Percentiles rank a stretch among this genome's conserved stretches.
Evolutionary conservation across 1,284 basidiomycete species (phyloP).

Genomic region (Peniophora sp.): DNA sequence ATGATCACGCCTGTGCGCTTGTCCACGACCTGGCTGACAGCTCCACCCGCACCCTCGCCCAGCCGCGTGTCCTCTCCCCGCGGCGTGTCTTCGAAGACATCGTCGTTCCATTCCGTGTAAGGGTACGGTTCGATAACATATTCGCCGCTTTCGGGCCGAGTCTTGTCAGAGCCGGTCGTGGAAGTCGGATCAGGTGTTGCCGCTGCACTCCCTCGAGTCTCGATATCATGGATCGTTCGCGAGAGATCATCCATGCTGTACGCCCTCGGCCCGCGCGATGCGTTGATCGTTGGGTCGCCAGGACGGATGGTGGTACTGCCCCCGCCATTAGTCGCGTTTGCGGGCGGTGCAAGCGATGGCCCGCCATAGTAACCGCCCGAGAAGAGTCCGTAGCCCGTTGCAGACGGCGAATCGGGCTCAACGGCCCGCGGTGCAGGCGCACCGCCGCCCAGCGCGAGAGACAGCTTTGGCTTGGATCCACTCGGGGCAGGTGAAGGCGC

Average conservation of each 20-base stretch:
- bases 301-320: slow-evolving; percentile 48
- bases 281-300: slow-evolving; percentile 11
- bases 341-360: slow-evolving; percentile 23
- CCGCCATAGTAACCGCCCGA: slow-evolving; percentile 25
- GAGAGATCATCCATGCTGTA: slow-evolving; percentile 25
- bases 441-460: slow-evolving; percentile 5
- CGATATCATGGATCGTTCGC: slow-evolving; percentile 26
- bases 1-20: slow-evolving; percentile 71
- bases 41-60: slow-evolving; percentile 94
- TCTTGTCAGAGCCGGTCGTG: not conserved
- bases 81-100: slow-evolving; percentile 46
- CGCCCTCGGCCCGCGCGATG: slow-evolving; percentile 10
- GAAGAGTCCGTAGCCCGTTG: slow-evolving; percentile 13
- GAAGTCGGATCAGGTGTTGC: slow-evolving; percentile 7
- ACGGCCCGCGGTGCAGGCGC: not conserved
- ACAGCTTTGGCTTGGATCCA: slow-evolving; percentile 24
- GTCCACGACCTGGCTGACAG: slow-evolving; percentile 87
- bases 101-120: slow-evolving; percentile 50
- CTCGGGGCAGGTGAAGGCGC: slow-evolving; percentile 4
- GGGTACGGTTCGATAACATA: slow-evolving; percentile 11
- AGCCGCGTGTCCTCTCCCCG: slow-evolving; percentile 52
- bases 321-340: slow-evolving; percentile 26
- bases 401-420: slow-evolving; percentile 4
- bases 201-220: slow-evolving; percentile 10
- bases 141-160: slow-evolving; percentile 1